Conservation (phyloP, 1,284 basidiomycete species). For the Ceratobasidium sp. region DNA sequence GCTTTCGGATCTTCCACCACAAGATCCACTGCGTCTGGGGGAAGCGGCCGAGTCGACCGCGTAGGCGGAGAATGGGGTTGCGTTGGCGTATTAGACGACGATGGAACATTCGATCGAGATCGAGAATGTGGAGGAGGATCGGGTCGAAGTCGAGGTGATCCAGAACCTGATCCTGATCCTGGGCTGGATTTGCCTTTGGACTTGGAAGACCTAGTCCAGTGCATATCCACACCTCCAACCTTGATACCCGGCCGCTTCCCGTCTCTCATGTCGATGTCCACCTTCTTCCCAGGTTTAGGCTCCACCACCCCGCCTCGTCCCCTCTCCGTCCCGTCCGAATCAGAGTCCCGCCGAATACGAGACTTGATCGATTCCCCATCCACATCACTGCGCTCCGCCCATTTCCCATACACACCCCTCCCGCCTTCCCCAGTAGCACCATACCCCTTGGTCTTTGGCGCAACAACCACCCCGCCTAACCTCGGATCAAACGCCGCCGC, state of each 20-base stretch:
- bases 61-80: slow-evolving; percentile 17
- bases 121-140: slow-evolving; percentile 3
- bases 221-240: slow-evolving; percentile 57
- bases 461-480: slow-evolving; percentile 25
- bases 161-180: slow-evolving; percentile 44
- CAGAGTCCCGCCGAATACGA: background rate
- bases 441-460: slow-evolving; percentile 59
- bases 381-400: slow-evolving; percentile 16
- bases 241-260: slow-evolving; percentile 49
- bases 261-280: slow-evolving; percentile 47
- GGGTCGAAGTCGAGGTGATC: slow-evolving; percentile 11
- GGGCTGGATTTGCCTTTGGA: slow-evolving; percentile 31
- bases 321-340: slow-evolving; percentile 13
- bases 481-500: slow-evolving; percentile 72
- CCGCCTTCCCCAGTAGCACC: slow-evolving; percentile 61
- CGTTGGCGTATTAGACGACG: slow-evolving; percentile 10
- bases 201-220: slow-evolving; percentile 59
- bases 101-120: slow-evolving; percentile 9
- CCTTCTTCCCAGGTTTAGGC: slow-evolving; percentile 45
- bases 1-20: slow-evolving; percentile 70
- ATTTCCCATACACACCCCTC: slow-evolving; percentile 45
- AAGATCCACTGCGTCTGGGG: slow-evolving; percentile 81
- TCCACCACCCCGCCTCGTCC: slow-evolving; percentile 10
- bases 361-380: background rate
- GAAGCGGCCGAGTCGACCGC: slow-evolving; percentile 54